A percentile compares a stretch with the other conserved stretches of the same genome.
phyloP scores from a whole-genome alignment of 2,329 filamentous ascomycete species.

The Phoma sp. region DNA sequence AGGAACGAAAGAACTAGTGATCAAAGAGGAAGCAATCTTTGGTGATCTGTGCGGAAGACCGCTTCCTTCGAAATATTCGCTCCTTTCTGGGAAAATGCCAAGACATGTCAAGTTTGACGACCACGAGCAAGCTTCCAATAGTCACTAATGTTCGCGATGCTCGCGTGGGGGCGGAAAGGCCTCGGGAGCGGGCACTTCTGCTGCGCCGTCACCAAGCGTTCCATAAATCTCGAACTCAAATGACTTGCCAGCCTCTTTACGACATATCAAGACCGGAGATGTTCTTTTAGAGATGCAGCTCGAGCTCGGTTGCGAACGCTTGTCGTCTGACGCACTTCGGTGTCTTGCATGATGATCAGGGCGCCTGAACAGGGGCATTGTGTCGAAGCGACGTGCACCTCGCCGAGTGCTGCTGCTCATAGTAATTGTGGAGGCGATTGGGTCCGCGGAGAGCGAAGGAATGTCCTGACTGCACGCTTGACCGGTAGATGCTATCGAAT shows the following conservation, averaged over 20 bases:
- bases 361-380: neutral
- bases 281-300: neutral
- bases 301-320: neutral
- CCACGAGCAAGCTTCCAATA: no score
- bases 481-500: neutral
- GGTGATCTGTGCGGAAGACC: no score
- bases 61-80: no score
- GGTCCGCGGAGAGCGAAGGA: neutral
- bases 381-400: neutral
- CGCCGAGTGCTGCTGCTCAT: neutral
- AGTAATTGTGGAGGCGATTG: neutral
- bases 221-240: neutral
- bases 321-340: neutral
- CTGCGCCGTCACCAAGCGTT: neutral
- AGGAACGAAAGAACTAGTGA: no score
- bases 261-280: neutral
- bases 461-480: neutral
- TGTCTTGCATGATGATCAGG: neutral
- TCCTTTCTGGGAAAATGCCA: neutral
- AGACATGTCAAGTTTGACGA: neutral
- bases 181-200: neutral
- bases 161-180: slow-evolving; percentile 1
- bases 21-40: no score
- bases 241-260: no score
- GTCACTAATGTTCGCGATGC: neutral